Base-by-base conservation (phyloP, 768 basidiomycete genomes). In the Tulasnella sp. region DNA sequence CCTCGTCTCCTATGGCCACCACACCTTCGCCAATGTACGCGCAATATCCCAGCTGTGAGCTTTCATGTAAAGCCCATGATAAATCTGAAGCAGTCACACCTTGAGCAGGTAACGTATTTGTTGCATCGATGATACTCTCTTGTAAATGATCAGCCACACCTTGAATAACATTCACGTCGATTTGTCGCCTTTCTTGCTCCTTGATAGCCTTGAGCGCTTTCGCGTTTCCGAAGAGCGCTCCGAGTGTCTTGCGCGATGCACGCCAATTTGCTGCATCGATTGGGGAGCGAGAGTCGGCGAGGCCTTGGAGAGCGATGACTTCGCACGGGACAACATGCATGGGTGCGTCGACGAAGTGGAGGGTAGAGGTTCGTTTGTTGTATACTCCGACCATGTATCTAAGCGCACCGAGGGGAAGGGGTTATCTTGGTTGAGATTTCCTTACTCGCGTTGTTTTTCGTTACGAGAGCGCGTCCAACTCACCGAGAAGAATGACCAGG, bases 191-290 rank as follows among this genome's bases (percentile, higher is more conserved):
- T 71, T 93, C 92, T 54, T 79, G 80, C 3, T 91, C 86, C 53
- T 80, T 80, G 67, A 97, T 92, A 27, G 81, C 83, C 9, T 81
- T 80, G 70, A 90, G 86, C 46, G 92, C 90, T 69, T 96, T 98
- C 73, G 92, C 89, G 24, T 92, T 94, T 21, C 94, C 94, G 63
- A 99, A 99, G 1, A 87, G 81, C 69, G 92, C 85, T 30, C 94
- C 92, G 1, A 99, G 79, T n/a, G 80, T 87, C 43, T 84, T 78
- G 15, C 84, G 84, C 52, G 83, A 77, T 42, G 78, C 72, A 59
- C 78, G 81, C 60, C 82, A 29, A 27, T 75, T 64, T 50, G 79
- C 72, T 8, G 74, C 70, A 53, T 49, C 53, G 59, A 51, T 41
- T 15, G 81, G 77, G 7, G 77, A 77, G 11, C 75, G 71, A 3